Base-by-base conservation (phyloP, 805 yeast species). In the Saccharomycopsis sp. region DNA sequence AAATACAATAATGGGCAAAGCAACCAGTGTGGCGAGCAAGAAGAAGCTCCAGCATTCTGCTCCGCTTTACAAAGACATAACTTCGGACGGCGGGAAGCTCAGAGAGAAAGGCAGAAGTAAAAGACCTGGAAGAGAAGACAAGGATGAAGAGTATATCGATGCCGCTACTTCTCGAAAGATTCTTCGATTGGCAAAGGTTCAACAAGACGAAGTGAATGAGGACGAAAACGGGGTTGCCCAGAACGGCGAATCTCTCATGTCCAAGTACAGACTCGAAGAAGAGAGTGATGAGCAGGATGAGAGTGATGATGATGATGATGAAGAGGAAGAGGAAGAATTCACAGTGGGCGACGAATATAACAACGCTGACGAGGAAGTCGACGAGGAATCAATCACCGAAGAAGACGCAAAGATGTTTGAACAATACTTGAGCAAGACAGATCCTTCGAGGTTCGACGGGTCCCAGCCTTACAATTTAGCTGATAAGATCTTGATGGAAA, bases 401-500 rank as follows among this genome's bases (percentile, higher is more conserved):
- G 80, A 77, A 40, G 97, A 92, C 51, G 80, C 86, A 9, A 89
- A 77, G 34, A 61, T 92, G 57, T 87, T 88, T 60, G 87, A 87
- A 49, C 72, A 77, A 43, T 88, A 83, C 51, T 73, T 83, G 52
- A 72, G 73, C 46, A 56, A 53, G 30, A 56, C 68, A 3, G 61
- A 55, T 18, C 47, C 56, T 3, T n/a, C n/a, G n/a, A n/a, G n/a
- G n/a, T 67, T 53, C 37, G 60, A 58, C 36, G 71, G 73, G 26
- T 62, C 35, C 6, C 17, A 17, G 8, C 22, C 79, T 41, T 68
- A 75, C 53, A 82, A 80, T 51, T 67, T 92, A 52, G 96, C 96
- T 19, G 98, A 92, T 60, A 86, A 87, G 55, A 87, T 92, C 52
- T 72, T 89, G 82, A 95, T 87, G 50, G 86, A 81, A 54, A 51